Evolutionary conservation across 257 asterid genomes (phyloP), one percentile per base, ranked within the genome.

Genomic region (Nicotiana otophora): DNA sequence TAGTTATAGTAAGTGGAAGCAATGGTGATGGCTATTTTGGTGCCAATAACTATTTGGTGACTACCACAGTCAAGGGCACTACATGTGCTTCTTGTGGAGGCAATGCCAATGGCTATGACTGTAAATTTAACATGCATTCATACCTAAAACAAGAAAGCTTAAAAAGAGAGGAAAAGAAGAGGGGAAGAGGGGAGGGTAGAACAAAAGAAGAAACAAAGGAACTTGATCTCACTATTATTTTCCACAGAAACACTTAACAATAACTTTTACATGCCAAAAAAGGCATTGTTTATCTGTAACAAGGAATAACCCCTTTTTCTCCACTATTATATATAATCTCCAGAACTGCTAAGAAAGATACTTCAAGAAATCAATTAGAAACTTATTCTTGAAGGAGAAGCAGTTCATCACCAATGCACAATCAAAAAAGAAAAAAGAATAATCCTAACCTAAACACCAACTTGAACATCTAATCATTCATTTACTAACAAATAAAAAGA

Each of bases 381-480:
- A 80, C 23, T 34, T 78, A 74, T 85, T 83, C 84, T 79, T 54
- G 84, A 82, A 86, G 82, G 55, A 75, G 31, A 23, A 23, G 61
- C 78, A 70, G 11, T 70, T 70, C 20, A 72, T 10, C 10, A 48
- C 4, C 7, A 70, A 72, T 46, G 79, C 79, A 46, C 39, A 46
- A 46, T 39, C 20, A 20, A 42, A 46, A 42, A 46, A 20, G 5
- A 11, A n/a, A 26, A 46, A 23, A 23, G 39, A 72, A 46, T 48
- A 5, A 14, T 48, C 42, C 15, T 46, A 48, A 26, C 62, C 39
- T 74, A 48, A 72, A 46, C 6, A 72, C 61, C 61, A 48, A 23
- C 79, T 74, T 74, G 79, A 74, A 74, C 61, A 48, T 74, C 79
- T 74, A 48, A 20, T 46, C 20, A 48, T 74, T 26, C 62, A 74